A percentile compares a stretch with the other conserved stretches of the same genome.
phyloP scores from a whole-genome alignment of 2,329 filamentous ascomycete species.

The Scedosporium aurantiacum region DNA sequence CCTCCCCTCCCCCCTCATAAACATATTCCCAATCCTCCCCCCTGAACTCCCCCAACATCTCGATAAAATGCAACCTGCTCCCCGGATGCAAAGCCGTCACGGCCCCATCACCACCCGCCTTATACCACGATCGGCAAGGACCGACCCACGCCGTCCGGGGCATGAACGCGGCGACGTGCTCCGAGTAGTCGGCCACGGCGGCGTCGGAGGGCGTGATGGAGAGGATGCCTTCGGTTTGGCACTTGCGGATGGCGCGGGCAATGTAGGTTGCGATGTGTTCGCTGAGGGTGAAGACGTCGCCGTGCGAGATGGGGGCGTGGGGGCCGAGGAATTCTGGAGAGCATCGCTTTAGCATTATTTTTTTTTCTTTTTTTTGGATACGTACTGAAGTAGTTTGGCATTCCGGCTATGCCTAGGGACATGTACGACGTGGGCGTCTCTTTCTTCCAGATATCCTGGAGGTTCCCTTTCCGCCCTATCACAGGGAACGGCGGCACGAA shows the following conservation, averaged over 20 bases:
- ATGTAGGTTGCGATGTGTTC: slow-evolving; percentile 44
- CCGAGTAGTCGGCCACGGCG: slow-evolving; percentile 39
- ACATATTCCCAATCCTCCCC: slow-evolving; percentile 44
- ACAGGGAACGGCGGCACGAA: slow-evolving; percentile 41
- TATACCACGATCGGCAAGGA: slow-evolving; percentile 40
- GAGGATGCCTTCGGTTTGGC: slow-evolving; percentile 38
- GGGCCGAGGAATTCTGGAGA: slow-evolving; percentile 37
- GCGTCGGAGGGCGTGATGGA: slow-evolving; percentile 32
- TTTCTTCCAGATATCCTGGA: slow-evolving; percentile 35
- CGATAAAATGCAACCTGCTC: slow-evolving; percentile 39
- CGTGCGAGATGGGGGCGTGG: slow-evolving; percentile 38
- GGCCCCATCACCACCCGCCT: slow-evolving; percentile 31
- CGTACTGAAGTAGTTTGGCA: slow-evolving; percentile 47
- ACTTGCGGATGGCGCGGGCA: slow-evolving; percentile 34
- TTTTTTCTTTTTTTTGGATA: slow-evolving; percentile 1
- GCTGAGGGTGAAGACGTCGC: slow-evolving; percentile 37
- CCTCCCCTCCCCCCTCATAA: slow-evolving; percentile 17
- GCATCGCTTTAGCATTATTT: background rate
- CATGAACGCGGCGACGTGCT: slow-evolving; percentile 38
- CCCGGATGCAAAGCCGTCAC: slow-evolving; percentile 41
- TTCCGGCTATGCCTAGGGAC: slow-evolving; percentile 37
- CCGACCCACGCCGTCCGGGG: slow-evolving; percentile 39
- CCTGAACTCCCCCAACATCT: slow-evolving; percentile 38
- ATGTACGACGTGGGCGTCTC: slow-evolving; percentile 39
- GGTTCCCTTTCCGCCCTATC: slow-evolving; percentile 35